Evolutionary conservation across 2,329 filamentous ascomycete species (phyloP), one percentile per base, ranked within the genome.

Genomic region (Cucurbitaria berberidis): DNA sequence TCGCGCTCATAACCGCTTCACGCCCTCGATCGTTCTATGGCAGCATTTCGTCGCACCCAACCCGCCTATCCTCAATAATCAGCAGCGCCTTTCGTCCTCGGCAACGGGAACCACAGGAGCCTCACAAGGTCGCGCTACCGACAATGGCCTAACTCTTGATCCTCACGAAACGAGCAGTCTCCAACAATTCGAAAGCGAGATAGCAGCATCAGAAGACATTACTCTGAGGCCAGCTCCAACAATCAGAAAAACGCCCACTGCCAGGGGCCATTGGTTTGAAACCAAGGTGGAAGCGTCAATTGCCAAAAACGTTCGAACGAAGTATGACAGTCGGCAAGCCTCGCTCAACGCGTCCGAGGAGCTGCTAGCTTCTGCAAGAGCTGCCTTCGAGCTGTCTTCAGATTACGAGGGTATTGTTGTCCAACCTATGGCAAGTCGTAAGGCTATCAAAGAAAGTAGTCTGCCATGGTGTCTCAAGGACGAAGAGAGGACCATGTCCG

Each of bases 1-100:
- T 58, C 63, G 65, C 55, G 68, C 73, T 30, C 60, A 61, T 51
- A 70, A 75, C 41, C 61, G 62, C 42, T 74, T 74, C 52, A 62
- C 57, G 46, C 69, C 69, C 8, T 63, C 72, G 13, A 51, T 60
- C 42, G 64, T 57, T 24, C 60, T 75, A 22, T 74, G 68, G 69
- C 70, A 72, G 55, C 64, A 73, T 32, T 74, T 74, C 47, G 53
- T 70, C 43, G 48, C 57, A 24, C 63, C 66, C 11, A 49, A 45
- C 32, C 46, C 50, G 46, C 45, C 43, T 47, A 24, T 41, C 45
- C 38, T 53, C n/a, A n/a, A n/a, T n/a, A n/a, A 43, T 36, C 64
- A 58, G 18, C 62, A 54, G 40, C 66, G 60, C 36, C 56, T 57
- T 9, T 56, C 53, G 4, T 66, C 64, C 35, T 62, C 63, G 18